Percentiles rank a stretch among this genome's conserved stretches.
Conservation (phyloP, 2,329 filamentous ascomycete genomes). For the Alternaria alternata region DNA sequence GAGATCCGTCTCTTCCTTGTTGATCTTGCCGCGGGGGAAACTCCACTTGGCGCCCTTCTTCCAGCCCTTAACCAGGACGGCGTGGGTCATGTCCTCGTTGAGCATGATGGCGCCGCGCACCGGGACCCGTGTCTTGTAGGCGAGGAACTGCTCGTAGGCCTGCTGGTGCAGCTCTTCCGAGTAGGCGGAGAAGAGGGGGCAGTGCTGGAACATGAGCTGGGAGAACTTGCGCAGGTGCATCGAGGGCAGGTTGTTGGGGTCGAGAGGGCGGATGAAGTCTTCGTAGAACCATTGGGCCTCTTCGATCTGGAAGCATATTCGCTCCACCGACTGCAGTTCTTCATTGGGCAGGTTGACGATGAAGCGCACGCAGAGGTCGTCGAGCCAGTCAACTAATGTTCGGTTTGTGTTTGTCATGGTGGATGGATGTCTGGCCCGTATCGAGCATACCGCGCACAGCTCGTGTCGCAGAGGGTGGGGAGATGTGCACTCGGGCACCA, state of each 20-base stretch:
- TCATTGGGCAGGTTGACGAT: constrained; percentile 95
- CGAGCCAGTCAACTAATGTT: constrained; percentile 93
- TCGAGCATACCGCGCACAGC: constrained; percentile 65
- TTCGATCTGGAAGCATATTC: constrained; percentile 98
- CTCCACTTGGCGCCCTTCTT: constrained; percentile 97
- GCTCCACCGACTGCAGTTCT: constrained; percentile 86
- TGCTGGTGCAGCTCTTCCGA: constrained; percentile 78
- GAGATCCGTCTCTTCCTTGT: constrained; percentile 93
- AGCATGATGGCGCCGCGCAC: constrained; percentile 94
- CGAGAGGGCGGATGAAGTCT: constrained; percentile 93
- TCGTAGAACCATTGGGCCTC: constrained; percentile 99
- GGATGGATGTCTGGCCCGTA: constrained; percentile 55
- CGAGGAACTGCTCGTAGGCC: constrained; percentile 90
- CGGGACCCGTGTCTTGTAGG: constrained; percentile 93
- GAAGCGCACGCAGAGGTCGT: constrained; percentile 97
- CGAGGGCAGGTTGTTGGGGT: constrained; percentile 80
- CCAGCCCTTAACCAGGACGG: constrained; percentile 94
- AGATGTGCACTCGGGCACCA: constrained; percentile 5
- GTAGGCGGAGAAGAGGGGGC: constrained; percentile 84
- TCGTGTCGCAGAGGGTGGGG: constrained; percentile 21
- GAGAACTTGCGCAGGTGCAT: constrained; percentile 87
- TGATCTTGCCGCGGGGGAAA: constrained; percentile 96
- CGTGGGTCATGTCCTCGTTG: constrained; percentile 92
- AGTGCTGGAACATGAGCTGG: constrained; percentile 90
- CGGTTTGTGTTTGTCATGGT: constrained; percentile 78